Percentiles rank a stretch among this genome's conserved stretches.
Evolutionary conservation across 2,329 filamentous ascomycete genomes (phyloP).

Genomic region (Aspergillus ruber): DNA sequence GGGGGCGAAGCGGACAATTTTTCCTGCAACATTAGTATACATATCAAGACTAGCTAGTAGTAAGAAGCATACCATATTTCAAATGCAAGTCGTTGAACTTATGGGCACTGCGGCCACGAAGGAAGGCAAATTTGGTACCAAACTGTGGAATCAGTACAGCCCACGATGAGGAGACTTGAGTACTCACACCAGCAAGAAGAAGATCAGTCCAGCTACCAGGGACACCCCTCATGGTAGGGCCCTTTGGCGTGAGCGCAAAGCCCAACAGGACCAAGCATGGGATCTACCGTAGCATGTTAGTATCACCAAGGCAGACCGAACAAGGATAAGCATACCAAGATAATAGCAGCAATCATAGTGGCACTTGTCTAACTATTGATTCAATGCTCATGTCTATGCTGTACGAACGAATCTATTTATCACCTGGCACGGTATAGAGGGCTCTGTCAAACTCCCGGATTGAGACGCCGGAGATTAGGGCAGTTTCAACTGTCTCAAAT

Average conservation of each 20-base stretch:
- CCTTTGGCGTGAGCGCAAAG: slow-evolving; percentile 10
- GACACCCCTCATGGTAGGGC: slow-evolving; percentile 12
- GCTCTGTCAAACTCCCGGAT: background rate
- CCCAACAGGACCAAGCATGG: slow-evolving; percentile 11
- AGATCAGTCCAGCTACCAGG: slow-evolving; percentile 11
- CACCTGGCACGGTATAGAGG: background rate
- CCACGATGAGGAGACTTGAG: background rate
- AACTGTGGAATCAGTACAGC: slow-evolving; percentile 5
- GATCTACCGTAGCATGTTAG: background rate
- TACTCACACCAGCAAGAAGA: slow-evolving; percentile 14
- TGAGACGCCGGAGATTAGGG: background rate
- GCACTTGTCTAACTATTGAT: background rate
- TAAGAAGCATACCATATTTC: slow-evolving; percentile 10
- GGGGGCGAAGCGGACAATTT: slow-evolving; percentile 16
- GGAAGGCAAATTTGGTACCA: slow-evolving; percentile 15
- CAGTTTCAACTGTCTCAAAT: background rate
- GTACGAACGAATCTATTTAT: background rate
- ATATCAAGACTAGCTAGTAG: background rate
- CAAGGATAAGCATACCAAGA: slow-evolving; percentile 6
- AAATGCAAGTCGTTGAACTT: slow-evolving; percentile 14
- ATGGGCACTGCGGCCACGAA: slow-evolving; percentile 14
- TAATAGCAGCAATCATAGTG: slow-evolving; percentile 3
- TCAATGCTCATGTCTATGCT: too few relatives aligned
- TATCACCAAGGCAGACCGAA: background rate
- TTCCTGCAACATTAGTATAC: slow-evolving; percentile 6